phyloP scores from a whole-genome alignment of 1,284 basidiomycete genomes.

The Tylopilus sp. region DNA sequence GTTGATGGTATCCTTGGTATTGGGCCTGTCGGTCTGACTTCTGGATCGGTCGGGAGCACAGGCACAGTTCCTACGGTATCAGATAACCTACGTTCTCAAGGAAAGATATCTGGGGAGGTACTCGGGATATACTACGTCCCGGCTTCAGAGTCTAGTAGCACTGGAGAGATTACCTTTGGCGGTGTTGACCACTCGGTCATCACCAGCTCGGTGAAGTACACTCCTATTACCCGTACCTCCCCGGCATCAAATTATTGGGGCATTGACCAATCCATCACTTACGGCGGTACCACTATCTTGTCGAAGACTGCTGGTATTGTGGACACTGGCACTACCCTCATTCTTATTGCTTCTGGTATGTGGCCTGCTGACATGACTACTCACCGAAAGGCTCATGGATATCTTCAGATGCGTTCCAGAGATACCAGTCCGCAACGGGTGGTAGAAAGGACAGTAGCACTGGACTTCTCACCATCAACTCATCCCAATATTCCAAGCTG shows the following conservation, averaged over 20 bases:
- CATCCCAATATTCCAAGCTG: conserved; percentile 26
- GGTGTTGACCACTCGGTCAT: conserved; percentile 40
- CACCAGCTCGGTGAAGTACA: conserved; percentile 43
- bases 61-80: conserved; percentile 40
- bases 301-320: conserved; percentile 30
- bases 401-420: conserved; percentile 44
- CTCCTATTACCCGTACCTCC: conserved; percentile 46
- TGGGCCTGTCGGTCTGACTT: conserved; percentile 49
- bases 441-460: conserved; percentile 43
- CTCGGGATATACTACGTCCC: conserved; percentile 53
- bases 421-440: conserved; percentile 50
- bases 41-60: conserved; percentile 28
- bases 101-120: conserved; percentile 43
- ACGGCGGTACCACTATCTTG: conserved; percentile 40
- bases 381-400: not conserved
- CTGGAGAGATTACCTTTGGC: conserved; percentile 51
- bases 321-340: conserved; percentile 47
- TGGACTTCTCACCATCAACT: conserved; percentile 40
- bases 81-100: conserved; percentile 41
- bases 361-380: not conserved
- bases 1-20: conserved; percentile 56
- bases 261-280: conserved; percentile 47
- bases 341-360: conserved; percentile 39
- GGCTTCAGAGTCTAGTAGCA: conserved; percentile 22
- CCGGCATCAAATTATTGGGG: conserved; percentile 52